Evolutionary conservation across 495 filamentous ascomycete species (phyloP).

Genomic region (Echria macrotheca): DNA sequence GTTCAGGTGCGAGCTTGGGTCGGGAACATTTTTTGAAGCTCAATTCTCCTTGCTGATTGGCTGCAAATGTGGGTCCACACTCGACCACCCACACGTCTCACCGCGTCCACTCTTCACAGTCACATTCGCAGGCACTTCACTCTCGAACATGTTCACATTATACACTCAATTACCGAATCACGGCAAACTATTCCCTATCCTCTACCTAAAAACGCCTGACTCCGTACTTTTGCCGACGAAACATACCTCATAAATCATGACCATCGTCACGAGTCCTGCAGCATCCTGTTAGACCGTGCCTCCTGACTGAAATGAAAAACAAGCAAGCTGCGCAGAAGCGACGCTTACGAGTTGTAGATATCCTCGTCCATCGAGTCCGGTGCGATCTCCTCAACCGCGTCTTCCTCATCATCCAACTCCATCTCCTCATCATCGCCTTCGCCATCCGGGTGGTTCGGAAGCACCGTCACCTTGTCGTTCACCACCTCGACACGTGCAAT

Average conservation of each 20-base stretch:
- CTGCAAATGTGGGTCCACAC: conserved; percentile 10
- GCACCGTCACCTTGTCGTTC: conserved; percentile 63
- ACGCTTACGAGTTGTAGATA: conserved; percentile 54
- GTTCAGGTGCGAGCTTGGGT: conserved; percentile 5
- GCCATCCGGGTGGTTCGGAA: conserved; percentile 71
- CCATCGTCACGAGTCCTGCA: conserved; percentile 1
- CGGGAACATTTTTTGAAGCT: conserved; percentile 25
- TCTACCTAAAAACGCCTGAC: not conserved
- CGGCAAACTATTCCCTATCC: not conserved
- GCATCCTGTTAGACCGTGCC: conserved; percentile 2
- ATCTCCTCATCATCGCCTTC: conserved; percentile 63
- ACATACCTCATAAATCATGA: conserved; percentile 3
- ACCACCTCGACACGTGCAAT: conserved; percentile 69
- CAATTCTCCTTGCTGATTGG: conserved; percentile 17
- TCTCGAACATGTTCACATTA: too few species aligned
- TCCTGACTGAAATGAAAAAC: too few species aligned
- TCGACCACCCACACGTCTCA: not conserved
- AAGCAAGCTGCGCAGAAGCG: not conserved
- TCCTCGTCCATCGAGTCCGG: conserved; percentile 70
- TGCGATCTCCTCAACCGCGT: conserved; percentile 61
- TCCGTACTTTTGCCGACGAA: not conserved
- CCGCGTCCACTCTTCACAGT: not conserved
- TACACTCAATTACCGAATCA: not conserved
- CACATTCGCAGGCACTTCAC: too few species aligned
- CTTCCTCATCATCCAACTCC: conserved; percentile 56